phyloP scores from a whole-genome alignment of 345 rosid genomes.

The Firmiana major region DNA sequence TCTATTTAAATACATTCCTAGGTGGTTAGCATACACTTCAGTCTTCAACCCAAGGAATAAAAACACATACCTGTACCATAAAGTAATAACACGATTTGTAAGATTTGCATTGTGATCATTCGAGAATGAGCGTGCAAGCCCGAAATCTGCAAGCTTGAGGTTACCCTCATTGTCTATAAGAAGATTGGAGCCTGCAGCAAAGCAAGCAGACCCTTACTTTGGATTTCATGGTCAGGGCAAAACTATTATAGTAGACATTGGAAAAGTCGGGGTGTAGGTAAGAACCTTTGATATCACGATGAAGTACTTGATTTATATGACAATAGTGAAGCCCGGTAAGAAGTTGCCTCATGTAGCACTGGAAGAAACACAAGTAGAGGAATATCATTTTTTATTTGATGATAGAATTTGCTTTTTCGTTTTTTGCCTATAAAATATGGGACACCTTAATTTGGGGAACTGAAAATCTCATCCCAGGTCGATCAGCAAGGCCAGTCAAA shows the following conservation, averaged over 20 bases:
- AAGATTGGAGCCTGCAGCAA: slow-evolving; percentile 83
- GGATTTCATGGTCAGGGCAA: neutral
- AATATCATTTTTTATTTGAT: neutral
- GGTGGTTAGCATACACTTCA: neutral
- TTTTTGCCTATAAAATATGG: neutral
- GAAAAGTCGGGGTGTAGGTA: neutral
- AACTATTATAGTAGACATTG: neutral
- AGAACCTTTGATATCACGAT: slow-evolving; percentile 92
- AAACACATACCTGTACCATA: slow-evolving; percentile 81
- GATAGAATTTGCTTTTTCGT: neutral
- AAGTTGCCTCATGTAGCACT: slow-evolving; percentile 99
- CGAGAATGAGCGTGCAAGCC: slow-evolving; percentile 84
- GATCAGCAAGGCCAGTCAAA: slow-evolving; percentile 91
- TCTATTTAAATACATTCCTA: neutral
- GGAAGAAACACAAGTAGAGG: slow-evolving; percentile 10
- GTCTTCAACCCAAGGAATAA: neutral
- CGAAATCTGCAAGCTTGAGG: slow-evolving; percentile 93
- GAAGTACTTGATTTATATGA: slow-evolving; percentile 94
- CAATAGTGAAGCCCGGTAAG: slow-evolving; percentile 96
- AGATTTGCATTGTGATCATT: slow-evolving; percentile 70
- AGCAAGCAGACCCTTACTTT: slow-evolving; percentile 1
- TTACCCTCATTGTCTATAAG: slow-evolving; percentile 91
- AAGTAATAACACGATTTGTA: slow-evolving; percentile 87
- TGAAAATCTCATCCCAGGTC: slow-evolving; percentile 90
- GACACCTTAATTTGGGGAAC: slow-evolving; percentile 92